phyloP scores from a whole-genome alignment of 2,329 filamentous ascomycete genomes.

The Pseudogymnoascus sp. region DNA sequence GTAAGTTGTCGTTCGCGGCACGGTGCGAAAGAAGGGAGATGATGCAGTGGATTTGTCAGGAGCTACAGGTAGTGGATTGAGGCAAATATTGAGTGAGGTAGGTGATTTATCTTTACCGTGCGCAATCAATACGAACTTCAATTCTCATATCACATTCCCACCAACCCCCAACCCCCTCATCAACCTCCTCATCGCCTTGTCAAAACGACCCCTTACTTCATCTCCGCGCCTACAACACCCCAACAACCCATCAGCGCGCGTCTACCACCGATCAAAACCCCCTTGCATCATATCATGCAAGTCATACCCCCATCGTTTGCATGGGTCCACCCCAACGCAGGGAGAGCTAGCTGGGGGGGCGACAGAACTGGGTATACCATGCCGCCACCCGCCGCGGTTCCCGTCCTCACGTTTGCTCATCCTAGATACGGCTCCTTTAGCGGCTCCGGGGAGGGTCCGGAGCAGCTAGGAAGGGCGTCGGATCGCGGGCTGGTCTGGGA shows the following conservation, averaged over 20 bases:
- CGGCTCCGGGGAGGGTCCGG: too few relatives aligned
- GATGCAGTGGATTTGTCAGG: neutral
- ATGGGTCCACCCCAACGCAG: neutral
- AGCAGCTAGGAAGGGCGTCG: too few relatives aligned
- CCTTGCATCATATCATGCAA: neutral
- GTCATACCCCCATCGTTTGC: neutral
- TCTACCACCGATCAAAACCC: neutral
- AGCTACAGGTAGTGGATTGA: neutral
- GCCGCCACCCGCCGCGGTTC: neutral
- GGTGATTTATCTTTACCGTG: neutral
- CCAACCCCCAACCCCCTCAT: neutral
- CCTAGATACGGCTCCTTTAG: neutral
- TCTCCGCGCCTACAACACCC: neutral
- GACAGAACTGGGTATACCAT: neutral
- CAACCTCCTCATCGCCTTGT: neutral
- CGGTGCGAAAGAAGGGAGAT: neutral
- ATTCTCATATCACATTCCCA: neutral
- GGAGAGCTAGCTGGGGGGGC: neutral
- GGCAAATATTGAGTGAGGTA: neutral
- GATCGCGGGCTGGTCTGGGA: too few relatives aligned
- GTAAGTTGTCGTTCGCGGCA: neutral
- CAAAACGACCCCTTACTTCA: neutral
- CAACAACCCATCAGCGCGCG: neutral
- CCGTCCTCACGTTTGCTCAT: neutral
- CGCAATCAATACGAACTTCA: neutral